Evolutionary conservation across 2,329 filamentous ascomycete species (phyloP), one percentile per base, ranked within the genome.

Genomic region (Exophiala xenobiotica): DNA sequence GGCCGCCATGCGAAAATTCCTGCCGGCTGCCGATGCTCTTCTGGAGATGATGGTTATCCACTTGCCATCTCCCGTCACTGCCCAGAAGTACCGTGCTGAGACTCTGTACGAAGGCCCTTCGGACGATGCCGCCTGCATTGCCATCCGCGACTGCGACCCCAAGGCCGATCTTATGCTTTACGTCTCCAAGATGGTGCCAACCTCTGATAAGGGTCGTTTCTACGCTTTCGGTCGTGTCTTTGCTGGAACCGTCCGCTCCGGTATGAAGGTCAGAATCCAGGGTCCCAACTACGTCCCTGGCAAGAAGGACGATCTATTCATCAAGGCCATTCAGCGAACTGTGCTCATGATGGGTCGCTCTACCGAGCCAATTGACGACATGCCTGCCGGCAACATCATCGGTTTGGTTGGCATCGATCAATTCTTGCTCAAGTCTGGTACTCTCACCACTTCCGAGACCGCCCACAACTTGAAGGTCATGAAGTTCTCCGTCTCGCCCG

Each of bases 161-260:
- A 95, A 96, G 82, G 93, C 83, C 74, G 89, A 92, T 69, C 93
- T 99, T 77, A 99, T 99, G 93, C 83, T 97, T 66, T 99, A 99
- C 88, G 91, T 99, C 75, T 99, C 93, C 76, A 99, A 99, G 90
- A 99, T 99, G 93, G 93, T 99, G 71, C 93, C 93, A 69, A 99
- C 93, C 66, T 95, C 90, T 68, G 93, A 99, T 73, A 97, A 96
- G 87, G 93, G 93, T 78, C 92, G 93, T 79, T 99, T 99, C 90
- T 99, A 96, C 81, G 93, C 93, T 75, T 99, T 99, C 80, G 93
- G 93, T 79, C 93, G 93, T 95, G 93, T 99, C 79, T 99, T 97
- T 84, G 81, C 93, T 67, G 93, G 93, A 88, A 97, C 91, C 73
- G 93, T 96, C 80, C 82, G 82, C 70, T 97, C 93, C 65, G 93